Evolutionary conservation across 805 yeast species (phyloP), one percentile per base, ranked within the genome.

Genomic region (Citeromyces matritensis): DNA sequence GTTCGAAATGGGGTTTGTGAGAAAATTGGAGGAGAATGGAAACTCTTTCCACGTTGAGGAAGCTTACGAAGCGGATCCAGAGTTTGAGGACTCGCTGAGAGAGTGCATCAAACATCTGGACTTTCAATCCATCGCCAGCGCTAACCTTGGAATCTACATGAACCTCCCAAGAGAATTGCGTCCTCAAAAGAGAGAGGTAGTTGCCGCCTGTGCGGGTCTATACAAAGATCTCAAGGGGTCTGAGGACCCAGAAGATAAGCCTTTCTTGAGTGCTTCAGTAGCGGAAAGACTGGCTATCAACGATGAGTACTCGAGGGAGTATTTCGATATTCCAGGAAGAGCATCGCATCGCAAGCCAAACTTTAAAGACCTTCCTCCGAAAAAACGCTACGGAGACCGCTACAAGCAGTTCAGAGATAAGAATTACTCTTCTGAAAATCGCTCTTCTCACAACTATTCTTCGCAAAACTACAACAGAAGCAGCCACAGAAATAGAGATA

Each of bases 1-100:
- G 38, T 52, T 57, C 30, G 94, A 85, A 50, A 41, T 54, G 24
- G 63, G 65, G 23, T 85, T 71, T 49, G 52, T 72, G 26, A 51
- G 55, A 26, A 55, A 58, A 2, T 62, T 83, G 44, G 50, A 55
- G 30, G 49, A 62, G 35, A 69, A 67, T 45, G 73, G 72, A 29
- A 69, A 83, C 43, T 52, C 47, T 21, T 74, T 82, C 37, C 44
- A 58, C 9, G 61, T 65, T 29, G 57, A 50, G 33, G 45, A 43
- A 23, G 50, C 56, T 7, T 68, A 62, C 39, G 57, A 55, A 24
- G 45, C 57, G 10, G 47, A 45, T 24, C 45, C 45, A 9, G 64
- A 56, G 28, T 47, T 48, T 24, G 60, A 55, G 37, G 48, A 43
- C 5, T 43, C 44, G 7, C 35, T 44, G n/a, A 58, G 62, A 10